These are phyloP conservation scores for Penicillium sp. DNA, from an alignment of 2,329 filamentous ascomycete species.

Conservation along the genomic window DNA sequence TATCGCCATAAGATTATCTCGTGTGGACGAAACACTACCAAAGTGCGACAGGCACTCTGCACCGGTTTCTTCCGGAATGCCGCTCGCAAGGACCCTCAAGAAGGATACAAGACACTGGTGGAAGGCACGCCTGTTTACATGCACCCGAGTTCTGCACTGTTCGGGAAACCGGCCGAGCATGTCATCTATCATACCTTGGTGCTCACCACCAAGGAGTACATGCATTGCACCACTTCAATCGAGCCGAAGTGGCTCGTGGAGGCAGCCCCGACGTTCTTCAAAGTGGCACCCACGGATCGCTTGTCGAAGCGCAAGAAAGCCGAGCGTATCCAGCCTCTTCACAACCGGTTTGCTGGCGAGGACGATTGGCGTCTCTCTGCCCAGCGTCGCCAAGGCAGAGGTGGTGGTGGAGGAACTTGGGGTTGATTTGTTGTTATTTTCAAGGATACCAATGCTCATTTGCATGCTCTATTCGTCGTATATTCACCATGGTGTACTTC, in stretches of 20 bases:
- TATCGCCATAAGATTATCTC: slow-evolving; percentile 80
- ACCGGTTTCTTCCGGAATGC: slow-evolving; percentile 93
- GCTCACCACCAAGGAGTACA: slow-evolving; percentile 79
- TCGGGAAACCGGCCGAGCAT: slow-evolving; percentile 94
- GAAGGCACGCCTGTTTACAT: slow-evolving; percentile 94
- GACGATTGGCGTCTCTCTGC: slow-evolving; percentile 94
- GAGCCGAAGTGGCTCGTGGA: slow-evolving; percentile 94
- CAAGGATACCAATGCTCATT: slow-evolving; percentile 2
- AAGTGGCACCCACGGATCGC: slow-evolving; percentile 82
- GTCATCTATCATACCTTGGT: slow-evolving; percentile 76
- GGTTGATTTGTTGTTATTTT: slow-evolving; percentile 42
- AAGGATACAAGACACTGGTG: slow-evolving; percentile 96
- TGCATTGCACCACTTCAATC: slow-evolving; percentile 90
- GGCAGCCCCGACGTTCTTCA: slow-evolving; percentile 98
- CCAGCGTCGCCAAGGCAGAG: slow-evolving; percentile 78
- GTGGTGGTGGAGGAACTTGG: slow-evolving; percentile 92
- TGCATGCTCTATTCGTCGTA: slow-evolving; percentile 1
- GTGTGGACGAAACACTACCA: slow-evolving; percentile 82
- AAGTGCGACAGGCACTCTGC: slow-evolving; percentile 85
- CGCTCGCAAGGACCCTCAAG: slow-evolving; percentile 90
- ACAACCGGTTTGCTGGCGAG: slow-evolving; percentile 87
- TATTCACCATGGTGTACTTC: not conserved
- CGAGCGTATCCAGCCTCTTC: slow-evolving; percentile 90
- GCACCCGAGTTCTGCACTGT: slow-evolving; percentile 86
- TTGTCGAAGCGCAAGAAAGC: slow-evolving; percentile 90